Evolutionary conservation across 805 yeast genomes (phyloP), one percentile per base, ranked within the genome.

Genomic region (Helenozyma rhizophorensis): DNA sequence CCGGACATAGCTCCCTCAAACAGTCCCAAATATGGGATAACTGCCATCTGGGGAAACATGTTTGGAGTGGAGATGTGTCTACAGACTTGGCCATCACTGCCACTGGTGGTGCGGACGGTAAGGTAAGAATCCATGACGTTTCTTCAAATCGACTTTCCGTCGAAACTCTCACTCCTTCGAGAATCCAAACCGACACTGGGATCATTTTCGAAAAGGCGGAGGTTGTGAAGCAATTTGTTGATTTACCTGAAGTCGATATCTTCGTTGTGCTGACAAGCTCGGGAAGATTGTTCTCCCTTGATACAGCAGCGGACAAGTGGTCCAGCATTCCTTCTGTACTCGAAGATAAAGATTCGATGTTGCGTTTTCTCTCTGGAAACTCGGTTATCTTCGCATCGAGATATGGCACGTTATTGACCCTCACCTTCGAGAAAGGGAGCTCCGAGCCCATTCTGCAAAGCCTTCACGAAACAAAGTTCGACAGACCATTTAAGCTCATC

Each of bases 91-190:
- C 65, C 31, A 45, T 80, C 2, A 78, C 82, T 6, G 88, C 78
- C 2, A 84, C 96, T 9, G 93, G 96, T 25, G 98, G 98, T 23
- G 94, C 95, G 24, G 98, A 93, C 59, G 97, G 97, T 0, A 74
- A 83, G 45, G 58, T 89, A 2, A 70, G 83, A 42, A 44, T 83
- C 4, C 77, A 80, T 50, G 83, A 82, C 45, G 68, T 79, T 6
- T 37, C 56, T 2, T 27, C n/a, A n/a, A n/a, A n/a, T n/a, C n/a
- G n/a, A n/a, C n/a, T n/a, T n/a, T n/a, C n/a, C n/a, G n/a, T n/a
- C n/a, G n/a, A n/a, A n/a, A n/a, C n/a, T n/a, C n/a, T n/a, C n/a
- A n/a, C n/a, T n/a, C n/a, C n/a, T n/a, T n/a, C n/a, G n/a, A n/a
- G n/a, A n/a, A n/a, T n/a, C n/a, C n/a, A n/a, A n/a, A n/a, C n/a